Evolutionary conservation across 2,329 filamentous ascomycete species (phyloP), one percentile per base, ranked within the genome.

Genomic region (Xylaria sp.): DNA sequence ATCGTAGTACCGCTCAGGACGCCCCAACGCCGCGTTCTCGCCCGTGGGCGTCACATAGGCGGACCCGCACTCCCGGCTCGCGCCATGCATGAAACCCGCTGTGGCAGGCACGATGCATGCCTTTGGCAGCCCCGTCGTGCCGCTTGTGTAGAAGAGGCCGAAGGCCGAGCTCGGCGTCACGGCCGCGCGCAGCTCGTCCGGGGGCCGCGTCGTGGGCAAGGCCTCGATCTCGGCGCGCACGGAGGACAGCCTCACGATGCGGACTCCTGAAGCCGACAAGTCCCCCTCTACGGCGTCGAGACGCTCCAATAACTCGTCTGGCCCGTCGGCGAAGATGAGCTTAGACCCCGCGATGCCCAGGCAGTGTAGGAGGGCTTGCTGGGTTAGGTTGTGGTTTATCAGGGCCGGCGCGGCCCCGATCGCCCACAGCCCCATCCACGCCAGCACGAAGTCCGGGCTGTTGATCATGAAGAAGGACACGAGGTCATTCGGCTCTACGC

Each of bases 111-210:
- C 89, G 0, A 85, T 78, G 73, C 89, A 91, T 0, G 89, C 92
- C 78, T 94, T 94, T 12, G 92, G 91, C 72, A 92, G 79, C 2
- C 92, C 92, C 0, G 92, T 94, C 0, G 92, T 94, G 43, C 92
- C 92, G 70, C 89, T 88, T 0, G 92, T 94, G 78, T 93, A 94
- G 73, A 94, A 89, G 28, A 94, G 78, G 36, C 86, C 88, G 72
- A 89, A 84, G 0, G 91, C 88, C 72, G 85, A 89, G 15, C 81
- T 79, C 0, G 82, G 83, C 55, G 82, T 81, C 1, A 91, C 82
- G 3, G 80, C 80, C 4, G 82, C 81, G 52, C 90, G 84, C 65
- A 89, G 83, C 36, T 85, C 81, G 70, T 91, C 86, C 0, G 83
- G 84, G 0, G 89, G 88, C 59, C 86, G 81, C 52, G 83, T 82